Base-by-base conservation (phyloP, 1,284 basidiomycete genomes). In the Caloboletus inedulis region DNA sequence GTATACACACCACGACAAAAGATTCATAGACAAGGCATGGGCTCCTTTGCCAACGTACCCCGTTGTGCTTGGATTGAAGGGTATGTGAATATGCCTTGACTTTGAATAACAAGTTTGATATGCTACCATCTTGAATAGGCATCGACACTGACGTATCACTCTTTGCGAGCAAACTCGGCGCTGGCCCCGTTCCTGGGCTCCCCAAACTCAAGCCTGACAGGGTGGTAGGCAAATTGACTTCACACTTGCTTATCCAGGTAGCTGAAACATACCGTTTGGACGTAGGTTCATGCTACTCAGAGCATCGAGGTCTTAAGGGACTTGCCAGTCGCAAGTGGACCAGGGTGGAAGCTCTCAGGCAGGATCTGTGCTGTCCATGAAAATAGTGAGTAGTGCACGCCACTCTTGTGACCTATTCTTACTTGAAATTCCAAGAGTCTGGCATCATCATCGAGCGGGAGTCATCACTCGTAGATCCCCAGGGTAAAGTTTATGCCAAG, bases 401-500 rank as follows among this genome's bases (percentile, higher is more conserved):
- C 8, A 19, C 46, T 35, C 10, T 36, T 12, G 18, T 39, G 4
- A n/a, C 23, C 39, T 1, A 4, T 35, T 44, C 43, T 51, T 27
- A 55, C 42, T 1, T 31, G 9, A 19, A 33, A 12, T 33, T 40
- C 45, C 10, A 57, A 91, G 89, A 88, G 66, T 85, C 82, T 43
- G 91, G 91, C 3, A 81, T 93, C 53, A 80, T 93, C 50, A 56
- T 89, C 13, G 89, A 87, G 47, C 70, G 69, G 14, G 87, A 91
- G 64, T 75, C 76, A 41, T 62, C 76, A 2, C 79, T 93, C 33
- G 72, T 87, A 19, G 84, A 86, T 62, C 73, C 83, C 7, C 69
- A 80, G 0, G 86, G 82, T 33, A 78, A 75, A 1, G 74, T 77
- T 3, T 91, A 92, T 59, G 85, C 87, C 16, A 84, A 79, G 60